Base-by-base conservation (phyloP, 768 basidiomycete genomes). In the Amanita subjunquillea region DNA sequence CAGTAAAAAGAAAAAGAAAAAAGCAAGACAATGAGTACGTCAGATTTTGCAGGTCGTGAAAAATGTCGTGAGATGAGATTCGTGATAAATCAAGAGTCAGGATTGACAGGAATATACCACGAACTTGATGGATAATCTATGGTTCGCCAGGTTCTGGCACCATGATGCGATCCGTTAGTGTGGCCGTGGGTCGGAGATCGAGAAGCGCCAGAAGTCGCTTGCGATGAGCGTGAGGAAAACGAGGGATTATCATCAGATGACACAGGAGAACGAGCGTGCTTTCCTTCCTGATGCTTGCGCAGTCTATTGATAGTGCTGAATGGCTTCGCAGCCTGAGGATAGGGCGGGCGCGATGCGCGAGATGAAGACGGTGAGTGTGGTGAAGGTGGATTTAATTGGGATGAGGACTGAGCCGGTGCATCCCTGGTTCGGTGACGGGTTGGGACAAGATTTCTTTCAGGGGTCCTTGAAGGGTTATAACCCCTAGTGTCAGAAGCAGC, bases 81-180 rank as follows among this genome's bases (percentile, higher is more conserved):
- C 51, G 44, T 53, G 5, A 46, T 20, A 2, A 15, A 13, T 52
- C 36, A 38, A 25, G 30, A 38, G 8, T 51, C 27, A 5, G 41
- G 40, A 23, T 15, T 42, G 32, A 36, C 22, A 46, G 44, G 43
- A 10, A 45, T 13, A 20, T 53, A 53, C 51, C 51, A 53, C 6
- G 51, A 53, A 17, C 23, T 53, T 17, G 51, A 53, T 40, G 43
- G 43, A 36, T 53, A 53, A 46, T 53, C 51, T 17, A 45, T 15
- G 3, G 43, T 53, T 10, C 25, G 51, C 51, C 51, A 53, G 23
- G 36, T 46, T 46, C 44, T 43, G 2, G 41, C 34, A 13, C 20
- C 23, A 27, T 51, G 25, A 7, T 13, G n/a, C n/a, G 49, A 32
- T 36, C 12, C 41, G 43, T 22, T 34, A 17, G 20, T n/a, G 48